Evolutionary conservation across 495 filamentous ascomycete species (phyloP), one percentile per base, ranked within the genome.

Genomic region (Trichoderma orchidacearum): DNA sequence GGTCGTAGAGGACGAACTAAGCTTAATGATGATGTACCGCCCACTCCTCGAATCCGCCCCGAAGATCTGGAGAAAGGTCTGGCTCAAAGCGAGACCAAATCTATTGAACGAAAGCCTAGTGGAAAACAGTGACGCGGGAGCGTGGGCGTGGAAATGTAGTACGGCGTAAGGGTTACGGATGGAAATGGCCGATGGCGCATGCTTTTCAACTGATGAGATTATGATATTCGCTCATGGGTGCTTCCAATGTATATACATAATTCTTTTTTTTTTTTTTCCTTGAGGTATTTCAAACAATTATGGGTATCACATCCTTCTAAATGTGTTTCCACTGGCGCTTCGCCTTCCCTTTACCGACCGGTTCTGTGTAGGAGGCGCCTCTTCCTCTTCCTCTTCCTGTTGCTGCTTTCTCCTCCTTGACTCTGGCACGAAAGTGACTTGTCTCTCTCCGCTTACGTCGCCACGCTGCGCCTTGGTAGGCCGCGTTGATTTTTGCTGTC

Each of bases 381-480:
- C 62, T 54, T 64, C 68, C 38, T 66, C 68, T 59, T 65, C 68
- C 59, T 56, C n/a, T n/a, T n/a, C 8, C 18, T 48, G 41, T 11
- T 36, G 34, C 12, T 48, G 56, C 50, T 68, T 73, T 64, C 78
- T 83, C 55, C 70, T 80, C 59, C 78, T 84, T 36, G 71, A 75
- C 35, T 76, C 72, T 18, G 87, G 87, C 55, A 83, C 82, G 73
- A 96, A 97, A 18, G 89, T 89, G 52, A 97, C 73, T 66, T 93
- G 82, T 63, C 85, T 78, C 68, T 96, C 94, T 9, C 94, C 93
- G 25, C 87, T 81, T 2, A 86, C 79, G 18, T 81, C 80, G 36
- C 75, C 73, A 3, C 67, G 69, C 25, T 74, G 73, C 2, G 59
- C 48, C 55, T 77, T 79, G 29, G 65, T 70, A 31, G 73, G 63